Evolutionary conservation across 192 early-diverging fungal genomes (phyloP).

Genomic region (Coemansia sp.): DNA sequence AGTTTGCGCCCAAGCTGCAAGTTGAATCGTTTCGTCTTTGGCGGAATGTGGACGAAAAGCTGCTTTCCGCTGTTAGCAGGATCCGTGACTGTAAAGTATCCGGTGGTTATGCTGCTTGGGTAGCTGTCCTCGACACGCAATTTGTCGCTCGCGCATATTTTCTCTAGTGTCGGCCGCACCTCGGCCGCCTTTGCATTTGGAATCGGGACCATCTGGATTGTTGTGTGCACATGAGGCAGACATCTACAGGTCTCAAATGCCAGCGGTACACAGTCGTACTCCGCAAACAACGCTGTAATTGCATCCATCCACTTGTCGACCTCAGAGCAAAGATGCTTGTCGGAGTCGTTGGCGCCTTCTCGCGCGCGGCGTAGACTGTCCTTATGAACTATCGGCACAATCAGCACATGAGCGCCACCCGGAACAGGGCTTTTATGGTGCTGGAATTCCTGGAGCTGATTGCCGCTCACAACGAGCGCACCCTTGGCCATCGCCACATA

Average conservation of each 20-base stretch:
- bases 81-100: slow-evolving; percentile 44
- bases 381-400: slow-evolving; percentile 68
- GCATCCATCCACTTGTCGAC: slow-evolving; percentile 53
- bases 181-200: slow-evolving; percentile 24
- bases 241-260: slow-evolving; percentile 74
- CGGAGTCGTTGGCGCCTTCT: slow-evolving; percentile 37
- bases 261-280: slow-evolving; percentile 68
- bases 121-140: slow-evolving; percentile 19
- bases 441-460: not conserved
- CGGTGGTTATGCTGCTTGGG: slow-evolving; percentile 22
- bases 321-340: slow-evolving; percentile 61
- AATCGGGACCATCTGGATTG: slow-evolving; percentile 42
- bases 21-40: slow-evolving; percentile 61
- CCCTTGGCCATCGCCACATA: slow-evolving; percentile 92
- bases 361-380: slow-evolving; percentile 43
- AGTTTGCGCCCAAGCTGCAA: slow-evolving; percentile 77
- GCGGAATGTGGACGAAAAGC: slow-evolving; percentile 32
- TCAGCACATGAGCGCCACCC: slow-evolving; percentile 81
- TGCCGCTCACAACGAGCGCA: slow-evolving; percentile 62
- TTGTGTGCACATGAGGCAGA: slow-evolving; percentile 40
- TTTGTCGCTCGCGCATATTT: slow-evolving; percentile 26
- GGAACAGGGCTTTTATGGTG: slow-evolving; percentile 57
- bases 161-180: slow-evolving; percentile 20
- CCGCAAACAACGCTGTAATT: slow-evolving; percentile 51
- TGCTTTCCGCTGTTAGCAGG: slow-evolving; percentile 11